Base-by-base conservation (phyloP, 169 alveolate genomes). In the Cryptosporidium sp. region DNA sequence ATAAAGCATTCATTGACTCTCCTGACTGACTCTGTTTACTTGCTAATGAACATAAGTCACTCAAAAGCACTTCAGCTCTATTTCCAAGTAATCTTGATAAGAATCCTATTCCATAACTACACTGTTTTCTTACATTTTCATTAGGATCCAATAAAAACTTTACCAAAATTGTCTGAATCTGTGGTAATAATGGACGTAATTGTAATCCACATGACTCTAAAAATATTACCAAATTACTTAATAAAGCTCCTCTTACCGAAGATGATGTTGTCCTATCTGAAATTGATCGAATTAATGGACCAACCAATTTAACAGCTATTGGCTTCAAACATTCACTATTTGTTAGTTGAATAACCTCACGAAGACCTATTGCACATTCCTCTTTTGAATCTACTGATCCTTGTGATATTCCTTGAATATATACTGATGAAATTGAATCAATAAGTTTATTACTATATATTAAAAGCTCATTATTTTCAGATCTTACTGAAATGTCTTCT, bases 1-100 rank as follows among this genome's bases (percentile, higher is more conserved):
- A 98, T n/a, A 94, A 92, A 0, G 98, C 98, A 92, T 94, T 93
- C 97, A 97, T 94, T 33, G 93, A 94, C 73, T 96, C 98, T 29
- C 97, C 98, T 84, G 91, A 93, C 1, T 80, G 91, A 84, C 86
- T 84, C 33, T 86, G 70, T 59, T 73, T 85, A 29, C 87, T 85
- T 23, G 75, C 75, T 37, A 67, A 33, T 21, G 86, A 71, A 61
- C 87, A 86, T 39, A 91, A 84, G 41, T 91, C 94, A 16, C 71
- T 69, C n/a, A 91, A 73, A 2, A 91, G 73, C 21, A 65, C 84
- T 43, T 91, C 92, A 6, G 91, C 75, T n/a, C 94, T 69, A 50
- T 73, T 43, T 52, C 85, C 84, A 7, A 84, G 61, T 29, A 85
- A 70, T 8, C 85, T 23, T 7, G 84, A 50, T 12, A 91, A 71